These are phyloP conservation scores for Russula sp. DNA, from an alignment of 768 basidiomycete species.

Conservation along the genomic window DNA sequence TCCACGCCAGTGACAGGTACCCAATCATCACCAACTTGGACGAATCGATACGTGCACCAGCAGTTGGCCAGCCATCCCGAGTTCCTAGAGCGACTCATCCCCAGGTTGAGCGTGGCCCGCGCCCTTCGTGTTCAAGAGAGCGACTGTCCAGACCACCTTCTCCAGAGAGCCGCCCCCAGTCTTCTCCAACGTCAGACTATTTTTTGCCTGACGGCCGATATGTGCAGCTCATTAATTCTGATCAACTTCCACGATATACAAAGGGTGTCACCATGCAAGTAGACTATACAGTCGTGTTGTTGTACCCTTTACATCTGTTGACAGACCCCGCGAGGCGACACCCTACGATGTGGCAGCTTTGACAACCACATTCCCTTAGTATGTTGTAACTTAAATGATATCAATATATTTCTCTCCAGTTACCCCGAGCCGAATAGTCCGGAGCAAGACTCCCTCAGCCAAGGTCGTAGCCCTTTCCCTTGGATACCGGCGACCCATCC, in stretches of 20 bases:
- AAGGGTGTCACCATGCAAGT: conserved; percentile 5
- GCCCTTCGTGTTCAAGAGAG: background rate
- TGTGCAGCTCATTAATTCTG: conserved; percentile 3
- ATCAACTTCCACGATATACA: conserved; percentile 12
- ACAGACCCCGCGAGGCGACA: background rate
- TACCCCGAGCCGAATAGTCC: background rate
- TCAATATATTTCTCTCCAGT: background rate
- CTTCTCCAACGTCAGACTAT: background rate
- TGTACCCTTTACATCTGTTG: background rate
- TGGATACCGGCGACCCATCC: conserved; percentile 50
- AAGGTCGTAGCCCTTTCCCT: conserved; percentile 23
- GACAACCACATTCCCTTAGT: conserved; percentile 2
- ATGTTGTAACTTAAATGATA: background rate
- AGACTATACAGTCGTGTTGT: no score
- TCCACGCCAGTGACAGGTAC: no score
- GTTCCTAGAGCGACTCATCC: background rate
- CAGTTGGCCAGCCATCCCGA: no score
- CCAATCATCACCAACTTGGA: no score
- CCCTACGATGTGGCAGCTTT: background rate
- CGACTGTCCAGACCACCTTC: background rate
- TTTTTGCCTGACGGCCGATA: background rate
- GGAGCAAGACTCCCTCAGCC: background rate
- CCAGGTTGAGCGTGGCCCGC: conserved; percentile 8
- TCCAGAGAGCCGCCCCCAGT: background rate
- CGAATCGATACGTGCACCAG: no score